A percentile compares a stretch with the other conserved stretches of the same genome.
These are phyloP conservation scores for Solanum ossicruentum DNA, from an alignment of 257 asterid genomes.

Conservation along the genomic window DNA sequence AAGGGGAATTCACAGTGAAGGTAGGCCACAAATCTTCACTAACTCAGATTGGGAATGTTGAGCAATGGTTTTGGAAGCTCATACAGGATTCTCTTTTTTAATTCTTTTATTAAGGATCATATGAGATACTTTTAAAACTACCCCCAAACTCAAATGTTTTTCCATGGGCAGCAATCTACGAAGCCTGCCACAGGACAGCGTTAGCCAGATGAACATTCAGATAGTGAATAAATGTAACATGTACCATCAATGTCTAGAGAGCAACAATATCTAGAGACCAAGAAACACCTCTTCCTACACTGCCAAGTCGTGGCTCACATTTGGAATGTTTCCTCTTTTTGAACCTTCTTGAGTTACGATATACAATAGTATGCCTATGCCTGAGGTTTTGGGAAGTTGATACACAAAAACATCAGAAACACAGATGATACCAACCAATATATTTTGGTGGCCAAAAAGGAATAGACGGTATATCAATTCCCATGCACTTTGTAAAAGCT, in stretches of 20 bases:
- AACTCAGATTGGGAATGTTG: too few relatives aligned
- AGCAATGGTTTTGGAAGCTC: too few relatives aligned
- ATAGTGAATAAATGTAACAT: not conserved
- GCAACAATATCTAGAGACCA: not conserved
- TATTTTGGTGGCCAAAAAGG: too few relatives aligned
- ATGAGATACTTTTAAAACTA: not conserved
- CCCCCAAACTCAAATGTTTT: not conserved
- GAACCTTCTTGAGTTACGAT: not conserved
- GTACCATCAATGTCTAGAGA: not conserved
- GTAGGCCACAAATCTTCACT: too few relatives aligned
- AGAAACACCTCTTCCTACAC: not conserved
- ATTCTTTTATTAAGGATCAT: not conserved
- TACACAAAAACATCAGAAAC: not conserved
- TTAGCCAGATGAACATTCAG: not conserved
- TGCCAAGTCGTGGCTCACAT: not conserved
- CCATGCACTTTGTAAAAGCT: too few relatives aligned
- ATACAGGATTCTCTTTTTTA: too few relatives aligned
- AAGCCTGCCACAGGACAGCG: not conserved
- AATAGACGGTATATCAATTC: too few relatives aligned
- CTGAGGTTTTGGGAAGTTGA: not conserved
- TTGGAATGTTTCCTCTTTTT: not conserved
- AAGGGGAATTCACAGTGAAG: too few relatives aligned
- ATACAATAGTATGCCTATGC: not conserved
- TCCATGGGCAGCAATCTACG: not conserved
- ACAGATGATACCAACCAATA: not conserved